phyloP scores from a whole-genome alignment of 148 eudicot species.

The Nepenthes gracilis region DNA sequence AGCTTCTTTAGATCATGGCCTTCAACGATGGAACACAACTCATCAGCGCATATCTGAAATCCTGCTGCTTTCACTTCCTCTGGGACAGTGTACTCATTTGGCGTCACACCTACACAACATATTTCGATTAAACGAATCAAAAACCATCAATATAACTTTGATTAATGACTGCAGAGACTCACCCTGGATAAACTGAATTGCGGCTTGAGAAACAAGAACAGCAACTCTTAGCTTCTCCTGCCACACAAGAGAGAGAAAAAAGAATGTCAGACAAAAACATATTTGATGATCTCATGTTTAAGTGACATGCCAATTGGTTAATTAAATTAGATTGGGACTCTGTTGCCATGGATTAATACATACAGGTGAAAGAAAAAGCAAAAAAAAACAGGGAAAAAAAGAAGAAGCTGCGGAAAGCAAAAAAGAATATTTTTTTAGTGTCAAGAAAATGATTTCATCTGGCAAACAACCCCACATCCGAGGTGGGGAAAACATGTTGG shows the following conservation, averaged over 20 bases:
- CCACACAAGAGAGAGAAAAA: not conserved
- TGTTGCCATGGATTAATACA: not conserved
- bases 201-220: conserved; percentile 41
- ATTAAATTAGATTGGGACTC: no score
- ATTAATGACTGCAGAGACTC: conserved; percentile 2
- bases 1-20: conserved; percentile 76
- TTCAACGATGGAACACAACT: conserved; percentile 66
- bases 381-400: not conserved
- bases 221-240: conserved; percentile 44
- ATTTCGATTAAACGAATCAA: not conserved
- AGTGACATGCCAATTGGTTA: no score
- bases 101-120: conserved; percentile 43
- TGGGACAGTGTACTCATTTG: conserved; percentile 64
- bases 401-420: not conserved
- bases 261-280: not conserved
- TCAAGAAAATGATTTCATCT: not conserved
- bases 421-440: no score
- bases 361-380: not conserved
- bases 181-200: conserved; percentile 44
- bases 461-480: not conserved
- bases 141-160: not conserved
- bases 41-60: conserved; percentile 76
- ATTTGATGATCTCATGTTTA: no score
- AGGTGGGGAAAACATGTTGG: not conserved
- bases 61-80: conserved; percentile 73